phyloP scores from a whole-genome alignment of 2,329 filamentous ascomycete genomes.

The Colletotrichum sp. region DNA sequence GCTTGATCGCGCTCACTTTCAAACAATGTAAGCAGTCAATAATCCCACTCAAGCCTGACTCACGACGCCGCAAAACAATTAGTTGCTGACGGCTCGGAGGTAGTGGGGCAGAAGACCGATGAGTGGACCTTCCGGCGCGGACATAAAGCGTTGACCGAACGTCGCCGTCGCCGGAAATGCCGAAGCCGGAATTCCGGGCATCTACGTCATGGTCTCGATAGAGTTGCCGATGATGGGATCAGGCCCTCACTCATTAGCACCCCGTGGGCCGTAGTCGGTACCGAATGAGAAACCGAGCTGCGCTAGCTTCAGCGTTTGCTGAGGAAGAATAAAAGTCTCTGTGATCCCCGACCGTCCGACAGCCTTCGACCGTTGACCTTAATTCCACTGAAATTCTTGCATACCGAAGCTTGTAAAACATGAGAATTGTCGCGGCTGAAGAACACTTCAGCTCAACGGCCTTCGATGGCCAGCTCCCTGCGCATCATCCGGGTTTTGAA shows the following conservation, averaged over 20 bases:
- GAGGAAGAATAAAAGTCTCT: neutral
- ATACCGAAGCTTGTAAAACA: accelerated
- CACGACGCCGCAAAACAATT: neutral
- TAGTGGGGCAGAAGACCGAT: neutral
- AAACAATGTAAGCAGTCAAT: neutral
- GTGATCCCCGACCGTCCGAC: accelerated
- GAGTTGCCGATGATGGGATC: neutral
- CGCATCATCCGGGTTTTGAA: neutral
- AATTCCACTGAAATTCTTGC: neutral
- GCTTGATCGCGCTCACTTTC: neutral
- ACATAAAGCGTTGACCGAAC: neutral
- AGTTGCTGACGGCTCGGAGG: neutral
- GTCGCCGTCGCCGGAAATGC: neutral
- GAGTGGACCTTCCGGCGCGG: neutral
- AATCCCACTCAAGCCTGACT: neutral
- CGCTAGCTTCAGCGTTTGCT: neutral
- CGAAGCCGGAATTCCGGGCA: neutral
- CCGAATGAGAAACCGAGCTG: neutral
- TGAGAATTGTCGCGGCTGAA: neutral
- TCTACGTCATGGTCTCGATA: neutral
- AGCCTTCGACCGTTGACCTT: accelerated
- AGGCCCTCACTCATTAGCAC: neutral
- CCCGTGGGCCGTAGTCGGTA: neutral
- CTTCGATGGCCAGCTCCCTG: neutral
- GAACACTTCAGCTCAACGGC: neutral